These are phyloP conservation scores for Fusarium sp. DNA, from an alignment of 2,329 filamentous ascomycete genomes.

Conservation along the genomic window DNA sequence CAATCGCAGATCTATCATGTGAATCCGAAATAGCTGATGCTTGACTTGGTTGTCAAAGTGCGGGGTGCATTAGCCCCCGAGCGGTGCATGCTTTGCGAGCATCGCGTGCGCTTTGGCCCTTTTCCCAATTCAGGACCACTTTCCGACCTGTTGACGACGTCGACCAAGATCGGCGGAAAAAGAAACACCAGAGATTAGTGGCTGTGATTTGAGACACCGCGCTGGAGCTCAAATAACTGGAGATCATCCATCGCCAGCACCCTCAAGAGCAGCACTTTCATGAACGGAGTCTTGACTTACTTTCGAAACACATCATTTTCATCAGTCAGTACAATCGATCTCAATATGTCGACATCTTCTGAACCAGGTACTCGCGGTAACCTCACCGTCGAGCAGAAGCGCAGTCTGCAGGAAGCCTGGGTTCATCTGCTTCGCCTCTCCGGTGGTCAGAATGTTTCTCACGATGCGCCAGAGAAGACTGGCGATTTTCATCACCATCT, in stretches of 20 bases:
- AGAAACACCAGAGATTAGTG: background rate
- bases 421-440: constrained; percentile 32
- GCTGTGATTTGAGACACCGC: background rate
- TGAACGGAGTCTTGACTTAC: constrained; percentile 2
- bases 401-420: constrained; percentile 34
- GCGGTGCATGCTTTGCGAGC: constrained; percentile 20
- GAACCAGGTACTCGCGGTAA: constrained; percentile 35
- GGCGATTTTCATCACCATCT: constrained; percentile 6
- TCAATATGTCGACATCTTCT: constrained; percentile 20
- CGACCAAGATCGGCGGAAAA: background rate
- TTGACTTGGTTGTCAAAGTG: background rate
- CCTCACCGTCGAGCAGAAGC: constrained; percentile 29
- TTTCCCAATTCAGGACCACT: constrained; percentile 31
- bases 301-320: background rate
- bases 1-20: constrained; percentile 9
- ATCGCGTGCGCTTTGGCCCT: background rate
- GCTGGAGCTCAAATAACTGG: constrained; percentile 8
- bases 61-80: constrained; percentile 32
- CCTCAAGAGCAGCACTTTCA: background rate
- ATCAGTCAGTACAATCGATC: constrained; percentile 13
- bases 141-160: constrained; percentile 27
- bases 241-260: background rate
- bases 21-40: background rate
- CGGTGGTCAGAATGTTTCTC: constrained; percentile 1
- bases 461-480: background rate